Evolutionary conservation across 2,329 filamentous ascomycete species (phyloP).

Genomic region (Aspergillus alliaceus): DNA sequence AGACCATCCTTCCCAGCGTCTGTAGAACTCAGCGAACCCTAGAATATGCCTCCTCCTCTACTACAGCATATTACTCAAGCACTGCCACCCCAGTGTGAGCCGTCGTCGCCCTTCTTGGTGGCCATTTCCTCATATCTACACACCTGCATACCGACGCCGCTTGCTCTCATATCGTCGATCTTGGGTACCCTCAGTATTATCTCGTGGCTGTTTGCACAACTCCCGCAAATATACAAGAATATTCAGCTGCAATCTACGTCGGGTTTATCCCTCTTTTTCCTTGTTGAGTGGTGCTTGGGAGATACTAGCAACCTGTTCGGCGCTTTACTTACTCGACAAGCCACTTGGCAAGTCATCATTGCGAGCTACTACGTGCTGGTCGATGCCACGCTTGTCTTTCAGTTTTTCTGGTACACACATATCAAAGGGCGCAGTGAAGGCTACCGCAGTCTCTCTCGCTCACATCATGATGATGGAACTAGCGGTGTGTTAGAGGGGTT

Average conservation of each 20-base stretch:
- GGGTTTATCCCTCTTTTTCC: conserved; percentile 64
- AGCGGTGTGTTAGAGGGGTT: conserved; percentile 38
- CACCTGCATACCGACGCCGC: conserved; percentile 63
- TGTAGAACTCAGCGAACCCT: not conserved
- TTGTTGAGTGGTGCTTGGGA: conserved; percentile 66
- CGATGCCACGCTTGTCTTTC: conserved; percentile 60
- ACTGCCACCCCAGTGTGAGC: conserved; percentile 61
- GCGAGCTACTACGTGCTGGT: conserved; percentile 67
- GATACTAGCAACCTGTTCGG: conserved; percentile 64
- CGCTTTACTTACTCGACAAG: conserved; percentile 63
- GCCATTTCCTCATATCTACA: conserved; percentile 60
- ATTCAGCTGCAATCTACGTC: conserved; percentile 63
- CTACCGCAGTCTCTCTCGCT: conserved; percentile 27
- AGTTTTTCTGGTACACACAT: conserved; percentile 67
- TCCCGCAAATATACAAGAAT: conserved; percentile 71
- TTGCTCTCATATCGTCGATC: conserved; percentile 61
- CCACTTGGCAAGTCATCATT: conserved; percentile 65
- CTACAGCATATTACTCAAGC: conserved; percentile 27
- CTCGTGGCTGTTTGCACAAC: conserved; percentile 68
- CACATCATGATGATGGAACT: conserved; percentile 27
- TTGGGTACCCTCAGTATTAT: conserved; percentile 64
- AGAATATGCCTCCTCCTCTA: conserved; percentile 32
- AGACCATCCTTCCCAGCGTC: not conserved
- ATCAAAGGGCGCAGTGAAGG: conserved; percentile 50
- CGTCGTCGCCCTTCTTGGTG: conserved; percentile 57